Evolutionary conservation across 2,329 filamentous ascomycete species (phyloP), one percentile per base, ranked within the genome.

Genomic region (Hypocreales sp.): DNA sequence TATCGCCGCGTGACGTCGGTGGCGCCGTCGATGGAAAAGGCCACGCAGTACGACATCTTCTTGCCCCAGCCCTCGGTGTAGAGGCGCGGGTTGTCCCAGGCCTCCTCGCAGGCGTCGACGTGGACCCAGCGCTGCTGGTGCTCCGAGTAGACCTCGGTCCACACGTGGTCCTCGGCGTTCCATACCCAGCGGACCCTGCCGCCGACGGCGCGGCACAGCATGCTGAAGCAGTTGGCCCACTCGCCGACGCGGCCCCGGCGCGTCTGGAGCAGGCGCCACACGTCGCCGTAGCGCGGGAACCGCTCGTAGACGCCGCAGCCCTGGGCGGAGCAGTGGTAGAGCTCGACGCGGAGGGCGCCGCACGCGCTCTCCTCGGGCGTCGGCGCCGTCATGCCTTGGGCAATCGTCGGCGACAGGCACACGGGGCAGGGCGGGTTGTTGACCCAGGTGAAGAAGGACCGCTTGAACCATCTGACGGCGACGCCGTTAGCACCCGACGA

Each of bases 211-310:
- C 87, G 73, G 61, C 87, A 95, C 28, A 98, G 67, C 90, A 95
- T 95, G 57, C 79, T 87, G 58, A 98, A 98, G 64, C 86, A 94
- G 56, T 94, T 95, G 39, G 83, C 84, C 84, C 90, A 95, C 58
- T 98, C 90, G 35, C 90, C 90, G 34, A 79, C 79, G 40, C 90
- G 76, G 20, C 90, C 90, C 40, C 79, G 70, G 40, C 81, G 67
- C 16, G 83, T 92, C 51, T 94, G 79, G 23, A 98, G 60, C 34
- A 95, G 57, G 27, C 84, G 77, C 75, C 92, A 95, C 15, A 93
- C 87, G 48, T 98, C 87, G 33, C 82, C 87, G 51, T 93, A 95
- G 34, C 90, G 72, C 21, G 90, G 86, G 40, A 94, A 98, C 36
- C 87, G 73, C 51, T 94, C 87, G 45, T 76, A 83, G 16, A 73